A percentile compares a stretch with the other conserved stretches of the same genome.
phyloP scores from a whole-genome alignment of 208 protist species.

The Trypanosoma scelopori region DNA sequence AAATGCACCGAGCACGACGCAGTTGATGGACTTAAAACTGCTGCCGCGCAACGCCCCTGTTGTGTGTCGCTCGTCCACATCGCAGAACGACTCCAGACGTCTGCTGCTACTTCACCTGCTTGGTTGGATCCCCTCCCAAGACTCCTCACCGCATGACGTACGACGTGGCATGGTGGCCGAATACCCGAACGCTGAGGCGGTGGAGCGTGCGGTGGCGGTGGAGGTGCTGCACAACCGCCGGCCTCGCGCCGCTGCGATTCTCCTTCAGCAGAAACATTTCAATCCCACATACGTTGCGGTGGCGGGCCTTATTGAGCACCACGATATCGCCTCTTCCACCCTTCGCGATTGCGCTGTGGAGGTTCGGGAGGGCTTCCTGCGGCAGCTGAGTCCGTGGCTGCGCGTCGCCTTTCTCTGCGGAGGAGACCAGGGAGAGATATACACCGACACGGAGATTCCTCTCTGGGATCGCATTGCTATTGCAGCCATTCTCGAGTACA shows the following conservation, averaged over 20 bases:
- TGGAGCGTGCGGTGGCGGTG: constrained; percentile 74
- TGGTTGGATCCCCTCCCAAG: constrained; percentile 54
- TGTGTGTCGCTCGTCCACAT: constrained; percentile 27
- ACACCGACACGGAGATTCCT: constrained; percentile 32
- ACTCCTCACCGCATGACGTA: constrained; percentile 13
- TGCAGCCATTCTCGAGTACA: constrained; percentile 51
- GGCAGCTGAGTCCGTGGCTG: constrained; percentile 70
- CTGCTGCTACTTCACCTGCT: constrained; percentile 68
- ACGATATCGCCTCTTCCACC: constrained; percentile 28
- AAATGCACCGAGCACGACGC: constrained; percentile 15
- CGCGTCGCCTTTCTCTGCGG: constrained; percentile 56
- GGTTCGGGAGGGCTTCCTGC: constrained; percentile 56
- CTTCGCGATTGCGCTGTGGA: constrained; percentile 35
- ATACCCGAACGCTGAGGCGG: constrained; percentile 13
- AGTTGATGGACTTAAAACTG: constrained; percentile 19
- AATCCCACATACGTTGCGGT: constrained; percentile 43
- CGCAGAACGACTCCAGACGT: constrained; percentile 36
- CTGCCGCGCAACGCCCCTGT: constrained; percentile 24
- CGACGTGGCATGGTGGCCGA: neutral
- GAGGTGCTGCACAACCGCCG: constrained; percentile 57
- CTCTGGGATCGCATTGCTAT: constrained; percentile 85
- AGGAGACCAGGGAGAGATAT: constrained; percentile 27
- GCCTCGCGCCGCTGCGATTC: constrained; percentile 35
- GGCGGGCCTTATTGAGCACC: constrained; percentile 42
- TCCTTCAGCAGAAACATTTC: constrained; percentile 40